These are phyloP conservation scores for Globisporangium cylindrosporum DNA, from an alignment of 352 stramenopile genomes.

Conservation along the genomic window DNA sequence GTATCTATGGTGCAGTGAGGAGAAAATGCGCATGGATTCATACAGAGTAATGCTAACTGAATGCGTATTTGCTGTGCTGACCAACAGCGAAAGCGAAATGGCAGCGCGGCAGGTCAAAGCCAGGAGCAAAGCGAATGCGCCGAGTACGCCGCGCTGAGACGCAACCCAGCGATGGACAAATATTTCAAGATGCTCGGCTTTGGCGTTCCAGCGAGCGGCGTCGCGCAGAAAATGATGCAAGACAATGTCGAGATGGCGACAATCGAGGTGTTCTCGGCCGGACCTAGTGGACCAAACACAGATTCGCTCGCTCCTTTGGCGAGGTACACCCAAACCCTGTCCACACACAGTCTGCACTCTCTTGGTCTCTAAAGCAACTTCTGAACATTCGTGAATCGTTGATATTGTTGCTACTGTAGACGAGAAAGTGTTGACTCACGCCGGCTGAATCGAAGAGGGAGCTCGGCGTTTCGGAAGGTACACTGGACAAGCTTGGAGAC, in stretches of 20 bases:
- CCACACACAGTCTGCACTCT: neutral
- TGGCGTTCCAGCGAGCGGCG: conserved; percentile 58
- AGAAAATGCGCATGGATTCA: neutral
- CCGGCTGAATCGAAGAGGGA: conserved; percentile 34
- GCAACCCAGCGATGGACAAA: conserved; percentile 69
- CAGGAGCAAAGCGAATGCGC: conserved; percentile 31
- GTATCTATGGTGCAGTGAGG: neutral
- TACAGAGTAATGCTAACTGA: neutral
- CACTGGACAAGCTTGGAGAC: conserved; percentile 77
- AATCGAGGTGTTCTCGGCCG: conserved; percentile 55
- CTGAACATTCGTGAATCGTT: neutral
- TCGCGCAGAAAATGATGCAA: conserved; percentile 82
- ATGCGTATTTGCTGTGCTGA: neutral
- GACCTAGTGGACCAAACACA: conserved; percentile 27
- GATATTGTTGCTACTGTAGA: neutral
- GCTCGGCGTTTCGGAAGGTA: conserved; percentile 65
- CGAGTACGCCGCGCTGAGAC: conserved; percentile 50
- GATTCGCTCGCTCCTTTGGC: neutral
- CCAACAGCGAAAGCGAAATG: conserved; percentile 35
- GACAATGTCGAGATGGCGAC: conserved; percentile 62
- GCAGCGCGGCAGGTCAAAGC: conserved; percentile 1
- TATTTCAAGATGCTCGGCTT: conserved; percentile 87
- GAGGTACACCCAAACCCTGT: neutral
- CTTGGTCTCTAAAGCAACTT: neutral
- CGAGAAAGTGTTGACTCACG: conserved; percentile 11